Evolutionary conservation across 2,329 filamentous ascomycete genomes (phyloP).

Genomic region (Sclerotinia glacialis): DNA sequence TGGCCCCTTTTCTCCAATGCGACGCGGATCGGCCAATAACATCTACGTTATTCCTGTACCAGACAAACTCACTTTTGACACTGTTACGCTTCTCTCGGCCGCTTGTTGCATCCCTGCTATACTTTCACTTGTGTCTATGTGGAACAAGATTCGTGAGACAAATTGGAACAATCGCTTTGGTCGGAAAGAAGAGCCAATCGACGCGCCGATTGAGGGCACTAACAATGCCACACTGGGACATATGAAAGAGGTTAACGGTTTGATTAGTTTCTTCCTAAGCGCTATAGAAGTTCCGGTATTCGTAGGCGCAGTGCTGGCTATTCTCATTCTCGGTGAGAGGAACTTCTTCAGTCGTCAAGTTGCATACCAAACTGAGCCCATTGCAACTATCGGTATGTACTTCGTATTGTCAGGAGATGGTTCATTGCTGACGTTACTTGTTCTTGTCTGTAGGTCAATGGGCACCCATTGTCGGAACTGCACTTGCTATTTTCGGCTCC

Average conservation of each 20-base stretch:
- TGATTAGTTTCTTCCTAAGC: conserved; percentile 52
- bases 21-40: conserved; percentile 54
- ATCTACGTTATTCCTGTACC: conserved; percentile 62
- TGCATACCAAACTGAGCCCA: conserved; percentile 58
- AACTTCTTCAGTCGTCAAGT: conserved; percentile 62
- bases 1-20: conserved; percentile 55
- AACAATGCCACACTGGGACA: conserved; percentile 52
- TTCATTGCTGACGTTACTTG: conserved; percentile 36
- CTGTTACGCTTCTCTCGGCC: conserved; percentile 58
- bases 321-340: conserved; percentile 59
- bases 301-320: conserved; percentile 54
- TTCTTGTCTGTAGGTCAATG: conserved; percentile 49
- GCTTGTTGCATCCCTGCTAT: conserved; percentile 65
- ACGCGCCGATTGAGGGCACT: conserved; percentile 50
- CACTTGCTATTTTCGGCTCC: conserved; percentile 56
- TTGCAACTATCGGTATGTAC: conserved; percentile 55
- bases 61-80: conserved; percentile 53
- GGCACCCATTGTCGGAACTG: conserved; percentile 58
- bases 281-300: conserved; percentile 60
- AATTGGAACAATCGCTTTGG: conserved; percentile 54
- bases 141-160: conserved; percentile 61
- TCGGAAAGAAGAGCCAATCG: conserved; percentile 35
- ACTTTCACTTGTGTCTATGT: conserved; percentile 59
- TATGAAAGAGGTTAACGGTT: conserved; percentile 55
- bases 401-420: conserved; percentile 3